Evolutionary conservation across 2,329 filamentous ascomycete species (phyloP).

Genomic region (Didymosphaeria variabile): DNA sequence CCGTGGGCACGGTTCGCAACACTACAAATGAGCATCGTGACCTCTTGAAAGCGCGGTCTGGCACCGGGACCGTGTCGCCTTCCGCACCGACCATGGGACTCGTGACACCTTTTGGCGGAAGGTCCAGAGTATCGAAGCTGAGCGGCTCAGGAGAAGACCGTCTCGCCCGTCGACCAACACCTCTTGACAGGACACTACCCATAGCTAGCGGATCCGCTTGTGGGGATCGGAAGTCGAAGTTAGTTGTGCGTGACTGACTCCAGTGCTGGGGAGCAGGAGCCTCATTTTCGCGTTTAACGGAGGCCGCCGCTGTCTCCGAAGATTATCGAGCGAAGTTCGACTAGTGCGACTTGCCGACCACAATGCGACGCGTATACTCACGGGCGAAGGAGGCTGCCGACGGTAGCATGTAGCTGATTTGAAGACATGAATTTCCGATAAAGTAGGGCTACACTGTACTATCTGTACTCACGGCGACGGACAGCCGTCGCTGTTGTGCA

Average conservation of each 20-base stretch:
- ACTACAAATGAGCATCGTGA: constrained; percentile 43
- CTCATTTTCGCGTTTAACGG: background rate
- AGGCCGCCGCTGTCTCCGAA: background rate
- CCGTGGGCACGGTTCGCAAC: constrained; percentile 31
- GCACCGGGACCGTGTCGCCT: constrained; percentile 18
- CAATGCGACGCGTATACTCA: background rate
- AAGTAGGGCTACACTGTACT: background rate
- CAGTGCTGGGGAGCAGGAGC: background rate
- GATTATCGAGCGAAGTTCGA: background rate
- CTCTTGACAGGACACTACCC: background rate
- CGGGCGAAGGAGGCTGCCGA: background rate
- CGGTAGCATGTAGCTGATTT: background rate
- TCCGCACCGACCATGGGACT: constrained; percentile 26
- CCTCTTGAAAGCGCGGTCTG: constrained; percentile 23
- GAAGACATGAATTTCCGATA: background rate
- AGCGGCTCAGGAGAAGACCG: background rate
- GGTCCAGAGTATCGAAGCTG: background rate
- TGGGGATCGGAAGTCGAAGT: background rate
- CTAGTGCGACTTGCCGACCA: background rate
- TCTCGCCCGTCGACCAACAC: background rate
- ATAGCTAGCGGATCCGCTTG: background rate
- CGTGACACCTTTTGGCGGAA: constrained; percentile 21
- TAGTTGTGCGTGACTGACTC: background rate
- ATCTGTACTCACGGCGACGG: background rate
- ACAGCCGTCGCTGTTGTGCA: background rate